These are phyloP conservation scores for Fusarium ramigenum DNA, from an alignment of 2,329 filamentous ascomycete genomes.

Conservation along the genomic window DNA sequence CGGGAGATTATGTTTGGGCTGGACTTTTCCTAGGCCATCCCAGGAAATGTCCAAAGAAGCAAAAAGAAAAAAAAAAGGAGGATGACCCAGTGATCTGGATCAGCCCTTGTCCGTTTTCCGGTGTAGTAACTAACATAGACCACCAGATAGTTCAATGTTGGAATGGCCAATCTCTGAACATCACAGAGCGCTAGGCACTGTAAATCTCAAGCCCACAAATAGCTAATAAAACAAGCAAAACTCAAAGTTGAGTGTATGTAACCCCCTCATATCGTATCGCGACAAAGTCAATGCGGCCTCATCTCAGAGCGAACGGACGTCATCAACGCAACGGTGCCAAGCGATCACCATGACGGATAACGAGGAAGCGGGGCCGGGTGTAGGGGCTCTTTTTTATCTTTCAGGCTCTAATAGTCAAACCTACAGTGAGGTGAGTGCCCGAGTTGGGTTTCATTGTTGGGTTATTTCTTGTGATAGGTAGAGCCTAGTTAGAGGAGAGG, in stretches of 20 bases:
- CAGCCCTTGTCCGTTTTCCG: constrained; percentile 36
- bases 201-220: background rate
- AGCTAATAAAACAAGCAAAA: background rate
- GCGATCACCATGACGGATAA: constrained; percentile 23
- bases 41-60: background rate
- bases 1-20: constrained; percentile 31
- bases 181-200: background rate
- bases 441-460: background rate
- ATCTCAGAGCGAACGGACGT: constrained; percentile 17
- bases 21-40: background rate
- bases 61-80: constrained; percentile 2
- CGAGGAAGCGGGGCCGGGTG: constrained; percentile 14
- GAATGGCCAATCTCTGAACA: background rate
- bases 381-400: background rate
- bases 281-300: constrained; percentile 22
- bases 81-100: constrained; percentile 44
- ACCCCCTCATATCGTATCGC: background rate
- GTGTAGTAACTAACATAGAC: background rate
- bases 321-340: constrained; percentile 22
- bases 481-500: background rate
- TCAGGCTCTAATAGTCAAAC: constrained; percentile 5
- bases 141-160: constrained; percentile 35
- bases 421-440: background rate
- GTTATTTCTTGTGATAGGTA: background rate
- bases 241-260: background rate